phyloP scores from a whole-genome alignment of 371 early-diverging fungal genomes.

The Mortierella sp. region DNA sequence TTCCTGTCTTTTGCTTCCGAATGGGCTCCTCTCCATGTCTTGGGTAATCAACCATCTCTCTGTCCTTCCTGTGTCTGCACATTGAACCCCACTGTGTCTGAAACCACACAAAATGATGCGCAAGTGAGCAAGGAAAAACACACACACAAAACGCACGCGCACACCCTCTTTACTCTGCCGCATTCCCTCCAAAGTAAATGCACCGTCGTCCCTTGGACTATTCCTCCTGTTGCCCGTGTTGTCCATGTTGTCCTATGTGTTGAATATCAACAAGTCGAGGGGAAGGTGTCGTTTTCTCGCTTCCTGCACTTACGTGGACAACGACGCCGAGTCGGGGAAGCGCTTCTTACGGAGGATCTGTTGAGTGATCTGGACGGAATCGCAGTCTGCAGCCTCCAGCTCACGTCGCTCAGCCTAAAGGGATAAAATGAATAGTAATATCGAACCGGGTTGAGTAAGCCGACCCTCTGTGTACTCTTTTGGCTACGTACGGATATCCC shows the following conservation, averaged over 20 bases:
- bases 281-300: too few species aligned
- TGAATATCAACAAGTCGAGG: background rate
- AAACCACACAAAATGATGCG: background rate
- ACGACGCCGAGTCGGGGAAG: constrained; percentile 59
- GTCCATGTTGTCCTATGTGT: too few species aligned
- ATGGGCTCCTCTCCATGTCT: background rate
- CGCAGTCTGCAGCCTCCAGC: constrained; percentile 60
- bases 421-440: background rate
- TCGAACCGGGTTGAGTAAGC: too few species aligned
- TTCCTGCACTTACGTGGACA: constrained; percentile 52
- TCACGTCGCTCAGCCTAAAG: constrained; percentile 66
- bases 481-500: too few species aligned
- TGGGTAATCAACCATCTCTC: constrained; percentile 6
- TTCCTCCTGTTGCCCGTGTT: too few species aligned
- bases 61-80: background rate
- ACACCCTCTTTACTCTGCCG: background rate
- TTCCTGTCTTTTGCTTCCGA: background rate
- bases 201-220: too few species aligned
- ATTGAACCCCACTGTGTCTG: background rate
- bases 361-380: constrained; percentile 57
- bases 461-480: too few species aligned
- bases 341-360: constrained; percentile 65
- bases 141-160: background rate
- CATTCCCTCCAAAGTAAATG: background rate
- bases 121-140: too few species aligned